phyloP scores from a whole-genome alignment of 2,329 filamentous ascomycete species.

The Fusarium sp. region DNA sequence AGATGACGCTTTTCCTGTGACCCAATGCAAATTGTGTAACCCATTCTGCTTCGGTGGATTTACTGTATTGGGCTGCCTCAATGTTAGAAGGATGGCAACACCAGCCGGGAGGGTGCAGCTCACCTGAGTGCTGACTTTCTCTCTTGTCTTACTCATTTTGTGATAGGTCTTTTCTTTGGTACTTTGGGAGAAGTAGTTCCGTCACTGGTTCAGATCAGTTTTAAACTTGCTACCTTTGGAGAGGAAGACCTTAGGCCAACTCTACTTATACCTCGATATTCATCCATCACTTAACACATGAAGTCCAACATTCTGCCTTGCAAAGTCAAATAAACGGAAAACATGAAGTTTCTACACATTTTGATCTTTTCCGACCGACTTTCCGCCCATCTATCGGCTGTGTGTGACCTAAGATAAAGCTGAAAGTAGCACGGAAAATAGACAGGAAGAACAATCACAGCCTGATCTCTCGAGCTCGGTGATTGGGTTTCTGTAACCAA shows the following conservation, averaged over 20 bases:
- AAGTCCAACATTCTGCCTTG: neutral
- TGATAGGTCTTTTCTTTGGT: too few relatives aligned
- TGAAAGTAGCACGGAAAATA: too few relatives aligned
- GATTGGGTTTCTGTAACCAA: too few relatives aligned
- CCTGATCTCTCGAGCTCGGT: neutral
- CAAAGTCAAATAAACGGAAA: neutral
- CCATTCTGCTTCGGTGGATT: neutral
- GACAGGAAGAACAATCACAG: too few relatives aligned
- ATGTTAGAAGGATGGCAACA: neutral
- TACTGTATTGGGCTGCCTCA: neutral
- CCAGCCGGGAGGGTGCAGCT: neutral
- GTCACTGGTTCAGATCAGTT: neutral
- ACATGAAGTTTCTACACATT: accelerated
- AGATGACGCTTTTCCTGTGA: neutral
- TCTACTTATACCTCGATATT: neutral
- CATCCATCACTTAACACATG: neutral
- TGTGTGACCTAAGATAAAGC: too few relatives aligned
- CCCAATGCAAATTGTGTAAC: neutral
- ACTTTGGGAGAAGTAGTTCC: too few relatives aligned
- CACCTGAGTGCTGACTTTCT: neutral
- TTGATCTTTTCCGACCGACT: neutral
- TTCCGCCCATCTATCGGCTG: neutral
- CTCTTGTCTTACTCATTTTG: neutral
- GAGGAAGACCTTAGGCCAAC: too few relatives aligned
- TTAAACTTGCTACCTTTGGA: neutral